Conservation (phyloP, 257 asterid genomes). For the Haberlea rhodopensis region DNA sequence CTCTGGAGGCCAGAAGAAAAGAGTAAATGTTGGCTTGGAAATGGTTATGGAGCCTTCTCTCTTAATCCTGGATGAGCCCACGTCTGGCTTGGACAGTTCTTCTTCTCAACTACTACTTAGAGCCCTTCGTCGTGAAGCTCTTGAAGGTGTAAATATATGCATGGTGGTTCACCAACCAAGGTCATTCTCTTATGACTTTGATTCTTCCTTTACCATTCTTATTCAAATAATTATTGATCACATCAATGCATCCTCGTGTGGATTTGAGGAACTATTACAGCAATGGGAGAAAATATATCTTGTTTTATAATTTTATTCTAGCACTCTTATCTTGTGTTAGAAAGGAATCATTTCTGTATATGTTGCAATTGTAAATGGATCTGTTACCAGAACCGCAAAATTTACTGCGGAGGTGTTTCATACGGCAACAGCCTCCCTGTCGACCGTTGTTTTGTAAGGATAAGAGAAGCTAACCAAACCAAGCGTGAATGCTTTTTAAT, state of each 20-base stretch:
- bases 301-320: too few species aligned
- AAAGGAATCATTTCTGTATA: not conserved
- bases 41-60: slow-evolving; percentile 99
- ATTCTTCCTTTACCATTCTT: not conserved
- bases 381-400: not conserved
- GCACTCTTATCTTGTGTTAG: not conserved
- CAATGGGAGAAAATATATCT: not conserved
- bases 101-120: slow-evolving; percentile 86
- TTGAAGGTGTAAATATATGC: slow-evolving; percentile 93
- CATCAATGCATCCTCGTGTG: not conserved
- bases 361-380: not conserved
- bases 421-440: not conserved
- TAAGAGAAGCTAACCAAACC: not conserved
- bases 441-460: not conserved
- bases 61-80: slow-evolving; percentile 93
- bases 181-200: slow-evolving; percentile 32
- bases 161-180: slow-evolving; percentile 99
- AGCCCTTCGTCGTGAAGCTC: slow-evolving; percentile 98
- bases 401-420: not conserved
- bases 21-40: slow-evolving; percentile 96
- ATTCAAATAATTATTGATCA: not conserved
- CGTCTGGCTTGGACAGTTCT: slow-evolving; percentile 98
- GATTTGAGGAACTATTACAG: not conserved
- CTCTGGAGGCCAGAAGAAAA: slow-evolving; percentile 96
- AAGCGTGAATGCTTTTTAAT: not conserved